Base-by-base conservation (phyloP, 2,329 filamentous ascomycete genomes). In the Phyllosticta ampelicida region DNA sequence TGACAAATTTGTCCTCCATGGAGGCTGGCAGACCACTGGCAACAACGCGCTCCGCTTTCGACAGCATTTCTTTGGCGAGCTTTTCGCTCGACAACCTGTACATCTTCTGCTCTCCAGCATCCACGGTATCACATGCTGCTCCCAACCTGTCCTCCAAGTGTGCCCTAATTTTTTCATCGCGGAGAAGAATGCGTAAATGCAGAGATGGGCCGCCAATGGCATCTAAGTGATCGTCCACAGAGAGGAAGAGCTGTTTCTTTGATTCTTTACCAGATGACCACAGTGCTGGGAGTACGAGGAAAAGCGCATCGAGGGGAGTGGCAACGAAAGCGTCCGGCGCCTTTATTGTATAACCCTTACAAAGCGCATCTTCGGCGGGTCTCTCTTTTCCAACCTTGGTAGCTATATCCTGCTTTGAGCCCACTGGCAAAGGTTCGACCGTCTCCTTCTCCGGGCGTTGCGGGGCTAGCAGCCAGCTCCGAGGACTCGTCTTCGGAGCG, bases 1-100 rank as follows among this genome's bases (percentile, higher is more conserved):
- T 81, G 9, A 99, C 83, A 64, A 96, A 95, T 49, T 83, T 86
- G 52, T 94, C 87, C 68, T 96, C 92, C 78, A 99, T 81, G 64
- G 86, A 95, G 6, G 77, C 74, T 1, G 94, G 90, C 9, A 97
- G 74, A 0, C 84, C 83, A 0, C 73, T 75, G 4, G 75, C 71
- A n/a, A 79, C 77, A 78, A 95, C 86, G 5, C 77, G 78, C 61
- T 79, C 78, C 5, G 90, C 90, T 71, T 96, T 97, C 18, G 72
- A 67, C 6, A 91, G 62, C 0, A 97, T 67, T 58, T 86, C 78
- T 1, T 71, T 67, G 6, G 86, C 66, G 0, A 96, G 79, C 68
- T 90, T 95, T 11, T 78, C 74, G 65, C 87, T 80, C 64, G 79
- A 94, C 21, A 95, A 74, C 11, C 90, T 83, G 71, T 87, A 96